Conservation (phyloP, 805 yeast species). For the Pichia cephalocereana region DNA sequence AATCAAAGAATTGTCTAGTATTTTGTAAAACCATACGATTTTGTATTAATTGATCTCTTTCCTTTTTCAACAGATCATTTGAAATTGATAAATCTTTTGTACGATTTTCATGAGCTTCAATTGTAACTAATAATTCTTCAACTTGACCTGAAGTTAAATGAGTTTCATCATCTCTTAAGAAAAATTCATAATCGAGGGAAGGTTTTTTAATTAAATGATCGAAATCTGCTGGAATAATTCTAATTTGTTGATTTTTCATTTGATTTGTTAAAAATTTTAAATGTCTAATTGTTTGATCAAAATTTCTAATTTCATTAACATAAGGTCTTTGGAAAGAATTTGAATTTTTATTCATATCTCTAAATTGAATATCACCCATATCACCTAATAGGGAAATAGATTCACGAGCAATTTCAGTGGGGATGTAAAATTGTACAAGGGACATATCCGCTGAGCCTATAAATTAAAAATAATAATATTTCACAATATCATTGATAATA, state of each 20-base stretch:
- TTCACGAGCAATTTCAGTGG: conserved; percentile 83
- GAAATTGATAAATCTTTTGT: conserved; percentile 64
- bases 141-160: conserved; percentile 59
- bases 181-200: conserved; percentile 4
- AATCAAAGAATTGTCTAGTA: conserved; percentile 28
- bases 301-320: conserved; percentile 74
- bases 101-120: conserved; percentile 60
- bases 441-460: conserved; percentile 94
- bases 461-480: neutral
- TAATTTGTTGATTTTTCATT: conserved; percentile 40
- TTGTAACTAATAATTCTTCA: conserved; percentile 57
- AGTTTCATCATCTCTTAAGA: conserved; percentile 17
- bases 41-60: conserved; percentile 56
- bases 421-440: conserved; percentile 81
- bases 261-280: conserved; percentile 45
- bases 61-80: conserved; percentile 47
- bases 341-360: conserved; percentile 76
- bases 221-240: conserved; percentile 17
- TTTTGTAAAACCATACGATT: conserved; percentile 47
- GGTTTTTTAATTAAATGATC: conserved; percentile 19
- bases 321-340: conserved; percentile 84
- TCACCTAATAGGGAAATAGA: conserved; percentile 82
- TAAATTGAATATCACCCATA: conserved; percentile 75
- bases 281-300: conserved; percentile 88
- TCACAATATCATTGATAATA: too few species aligned